phyloP scores from a whole-genome alignment of 306 rosid genomes.

The Cucumis melo region DNA sequence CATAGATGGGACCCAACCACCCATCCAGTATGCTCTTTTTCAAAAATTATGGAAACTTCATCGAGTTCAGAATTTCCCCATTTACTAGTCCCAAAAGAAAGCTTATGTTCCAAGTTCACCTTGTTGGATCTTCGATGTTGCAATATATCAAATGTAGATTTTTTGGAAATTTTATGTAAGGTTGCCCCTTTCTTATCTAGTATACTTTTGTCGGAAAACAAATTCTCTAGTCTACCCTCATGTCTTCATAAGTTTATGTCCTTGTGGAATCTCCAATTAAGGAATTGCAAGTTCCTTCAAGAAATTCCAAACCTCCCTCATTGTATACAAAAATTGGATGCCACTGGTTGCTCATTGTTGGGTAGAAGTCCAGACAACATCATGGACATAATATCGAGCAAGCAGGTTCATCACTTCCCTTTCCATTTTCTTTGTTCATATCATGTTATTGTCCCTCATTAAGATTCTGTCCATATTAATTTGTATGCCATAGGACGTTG shows the following conservation, averaged over 20 bases:
- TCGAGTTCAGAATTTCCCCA: neutral
- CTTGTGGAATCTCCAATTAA: neutral
- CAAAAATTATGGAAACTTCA: neutral
- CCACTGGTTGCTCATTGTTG: neutral
- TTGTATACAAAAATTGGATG: neutral
- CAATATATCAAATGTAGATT: neutral
- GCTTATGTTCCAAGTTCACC: neutral
- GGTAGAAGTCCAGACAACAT: neutral
- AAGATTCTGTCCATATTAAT: neutral
- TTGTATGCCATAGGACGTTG: neutral
- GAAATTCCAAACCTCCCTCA: neutral
- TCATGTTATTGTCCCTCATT: neutral
- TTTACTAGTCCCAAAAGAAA: neutral
- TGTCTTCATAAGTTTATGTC: neutral
- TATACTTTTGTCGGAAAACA: neutral
- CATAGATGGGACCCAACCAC: neutral
- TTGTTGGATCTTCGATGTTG: neutral
- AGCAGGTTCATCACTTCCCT: neutral
- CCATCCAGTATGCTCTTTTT: neutral
- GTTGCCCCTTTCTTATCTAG: neutral
- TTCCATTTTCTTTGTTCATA: neutral
- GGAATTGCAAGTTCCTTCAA: neutral
- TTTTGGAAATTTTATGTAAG: neutral
- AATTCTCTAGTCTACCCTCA: neutral
- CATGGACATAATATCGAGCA: neutral